Conservation (phyloP, 306 rosid species). For the Mimosa bimucronata region DNA sequence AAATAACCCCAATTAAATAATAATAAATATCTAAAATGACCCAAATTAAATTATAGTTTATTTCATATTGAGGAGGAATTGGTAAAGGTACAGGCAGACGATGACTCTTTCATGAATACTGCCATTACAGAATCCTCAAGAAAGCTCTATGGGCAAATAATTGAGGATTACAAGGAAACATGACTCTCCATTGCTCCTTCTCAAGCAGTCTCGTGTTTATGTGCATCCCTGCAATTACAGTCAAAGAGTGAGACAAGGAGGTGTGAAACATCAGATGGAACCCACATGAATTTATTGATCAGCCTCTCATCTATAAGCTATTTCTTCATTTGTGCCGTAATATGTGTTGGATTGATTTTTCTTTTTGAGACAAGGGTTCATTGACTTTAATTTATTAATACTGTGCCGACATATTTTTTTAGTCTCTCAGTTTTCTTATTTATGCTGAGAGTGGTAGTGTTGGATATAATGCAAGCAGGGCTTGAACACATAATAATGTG, state of each 20-base stretch:
- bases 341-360: conserved; percentile 3
- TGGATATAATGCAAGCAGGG: no score
- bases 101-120: not conserved
- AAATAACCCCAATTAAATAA: no score
- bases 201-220: not conserved
- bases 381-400: not conserved
- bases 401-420: conserved; percentile 16
- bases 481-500: no score
- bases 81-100: no score
- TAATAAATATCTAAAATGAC: no score
- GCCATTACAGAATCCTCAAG: not conserved
- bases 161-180: not conserved
- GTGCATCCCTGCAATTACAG: not conserved
- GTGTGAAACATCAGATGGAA: not conserved
- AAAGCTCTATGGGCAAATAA: not conserved
- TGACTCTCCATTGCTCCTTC: not conserved
- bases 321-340: conserved; percentile 36
- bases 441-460: no score
- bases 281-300: conserved; percentile 16
- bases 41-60: no score
- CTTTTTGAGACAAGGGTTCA: not conserved
- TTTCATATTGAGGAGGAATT: no score
- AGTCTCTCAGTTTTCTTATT: no score
- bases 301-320: not conserved
- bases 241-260: not conserved